Conservation (phyloP, 495 filamentous ascomycete genomes). For the Neurospora sp. region DNA sequence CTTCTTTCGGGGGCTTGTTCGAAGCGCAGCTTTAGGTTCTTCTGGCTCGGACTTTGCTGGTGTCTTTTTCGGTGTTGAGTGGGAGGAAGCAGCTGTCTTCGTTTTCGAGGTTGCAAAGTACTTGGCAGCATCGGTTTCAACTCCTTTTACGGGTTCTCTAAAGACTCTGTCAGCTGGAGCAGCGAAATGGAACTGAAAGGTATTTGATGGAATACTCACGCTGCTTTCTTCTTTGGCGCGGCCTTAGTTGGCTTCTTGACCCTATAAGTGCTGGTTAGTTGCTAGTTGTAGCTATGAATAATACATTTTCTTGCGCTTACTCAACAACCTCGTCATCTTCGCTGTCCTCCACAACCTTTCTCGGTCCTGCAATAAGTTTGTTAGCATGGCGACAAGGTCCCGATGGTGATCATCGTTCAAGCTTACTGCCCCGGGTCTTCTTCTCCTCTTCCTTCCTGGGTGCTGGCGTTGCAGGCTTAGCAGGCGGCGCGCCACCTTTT, state of each 20-base stretch:
- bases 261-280: constrained; percentile 13
- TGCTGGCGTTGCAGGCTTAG: constrained; percentile 38
- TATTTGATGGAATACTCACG: constrained; percentile 16
- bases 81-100: constrained; percentile 18
- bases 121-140: constrained; percentile 35
- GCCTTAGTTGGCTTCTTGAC: constrained; percentile 30
- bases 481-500: constrained; percentile 37
- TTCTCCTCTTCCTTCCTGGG: constrained; percentile 40
- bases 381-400: constrained; percentile 13
- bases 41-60: constrained; percentile 17
- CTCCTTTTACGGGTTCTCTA: constrained; percentile 26
- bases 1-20: constrained; percentile 34
- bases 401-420: background rate
- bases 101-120: constrained; percentile 38
- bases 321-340: constrained; percentile 47
- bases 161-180: background rate
- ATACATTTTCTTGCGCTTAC: constrained; percentile 16
- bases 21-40: constrained; percentile 21
- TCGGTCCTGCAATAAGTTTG: constrained; percentile 39
- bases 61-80: constrained; percentile 24
- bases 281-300: background rate
- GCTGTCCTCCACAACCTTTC: constrained; percentile 57
- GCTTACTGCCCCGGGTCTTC: constrained; percentile 31
- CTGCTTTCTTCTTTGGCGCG: constrained; percentile 33
- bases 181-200: background rate